Conservation (phyloP, 768 basidiomycete species). For the button mushroom (Agaricus bisporus) region DNA sequence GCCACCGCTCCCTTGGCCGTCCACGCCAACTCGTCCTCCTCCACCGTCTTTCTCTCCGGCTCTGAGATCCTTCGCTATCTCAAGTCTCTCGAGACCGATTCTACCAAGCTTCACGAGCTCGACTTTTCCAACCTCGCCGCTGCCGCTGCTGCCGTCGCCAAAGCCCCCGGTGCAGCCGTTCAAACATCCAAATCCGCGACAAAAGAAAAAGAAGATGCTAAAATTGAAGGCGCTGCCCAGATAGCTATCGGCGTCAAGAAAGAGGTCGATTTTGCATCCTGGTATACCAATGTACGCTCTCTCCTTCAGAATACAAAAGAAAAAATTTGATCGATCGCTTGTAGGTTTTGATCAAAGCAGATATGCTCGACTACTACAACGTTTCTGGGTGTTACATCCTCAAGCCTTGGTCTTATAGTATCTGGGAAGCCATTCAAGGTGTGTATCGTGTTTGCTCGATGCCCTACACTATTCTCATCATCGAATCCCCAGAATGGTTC, state of each 20-base stretch:
- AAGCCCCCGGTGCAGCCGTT: slow-evolving; percentile 26
- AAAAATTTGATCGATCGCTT: neutral
- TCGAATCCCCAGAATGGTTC: slow-evolving; percentile 78
- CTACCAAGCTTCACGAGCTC: slow-evolving; percentile 60
- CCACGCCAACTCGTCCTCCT: slow-evolving; percentile 63
- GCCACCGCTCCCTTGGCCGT: slow-evolving; percentile 67
- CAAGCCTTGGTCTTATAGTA: slow-evolving; percentile 94
- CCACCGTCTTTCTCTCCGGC: slow-evolving; percentile 77
- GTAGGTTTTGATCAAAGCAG: slow-evolving; percentile 94
- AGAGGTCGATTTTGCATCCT: slow-evolving; percentile 88
- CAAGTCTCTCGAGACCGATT: slow-evolving; percentile 60
- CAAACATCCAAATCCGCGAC: slow-evolving; percentile 30
- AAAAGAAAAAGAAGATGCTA: slow-evolving; percentile 69
- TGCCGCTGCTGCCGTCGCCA: slow-evolving; percentile 17
- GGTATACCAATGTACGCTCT: slow-evolving; percentile 84
- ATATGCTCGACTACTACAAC: slow-evolving; percentile 99
- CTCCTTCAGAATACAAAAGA: neutral
- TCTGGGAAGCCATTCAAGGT: slow-evolving; percentile 97
- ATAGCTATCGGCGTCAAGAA: slow-evolving; percentile 95
- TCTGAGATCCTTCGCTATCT: slow-evolving; percentile 70
- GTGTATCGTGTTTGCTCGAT: slow-evolving; percentile 14
- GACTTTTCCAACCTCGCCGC: slow-evolving; percentile 62
- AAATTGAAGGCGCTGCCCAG: slow-evolving; percentile 84
- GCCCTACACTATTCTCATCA: slow-evolving; percentile 1
- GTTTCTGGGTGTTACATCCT: slow-evolving; percentile 99